phyloP scores from a whole-genome alignment of 1,284 basidiomycete species.

The Acaromyces ingoldii region DNA sequence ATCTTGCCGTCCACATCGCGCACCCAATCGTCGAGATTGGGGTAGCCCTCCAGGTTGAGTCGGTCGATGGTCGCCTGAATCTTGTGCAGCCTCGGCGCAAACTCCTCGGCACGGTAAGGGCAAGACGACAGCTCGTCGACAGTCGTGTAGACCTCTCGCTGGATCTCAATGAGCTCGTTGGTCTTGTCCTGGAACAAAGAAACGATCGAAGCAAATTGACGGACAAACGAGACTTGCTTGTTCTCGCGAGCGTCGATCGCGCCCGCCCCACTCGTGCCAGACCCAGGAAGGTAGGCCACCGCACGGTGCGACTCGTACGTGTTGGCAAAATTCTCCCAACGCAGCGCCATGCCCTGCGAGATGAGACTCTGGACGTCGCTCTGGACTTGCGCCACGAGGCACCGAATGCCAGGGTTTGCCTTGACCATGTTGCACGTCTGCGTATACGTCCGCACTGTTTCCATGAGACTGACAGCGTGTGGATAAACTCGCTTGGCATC shows the following conservation, averaged over 20 bases:
- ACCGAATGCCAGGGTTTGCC: slow-evolving; percentile 79
- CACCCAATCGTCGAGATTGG: slow-evolving; percentile 96
- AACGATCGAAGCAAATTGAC: slow-evolving; percentile 87
- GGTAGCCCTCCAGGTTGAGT: slow-evolving; percentile 90
- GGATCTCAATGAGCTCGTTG: slow-evolving; percentile 83
- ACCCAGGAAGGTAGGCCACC: slow-evolving; percentile 46
- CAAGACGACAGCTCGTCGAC: slow-evolving; percentile 85
- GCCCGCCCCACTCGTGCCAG: slow-evolving; percentile 19
- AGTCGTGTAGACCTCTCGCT: slow-evolving; percentile 74
- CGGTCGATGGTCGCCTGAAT: slow-evolving; percentile 89
- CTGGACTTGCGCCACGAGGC: slow-evolving; percentile 57
- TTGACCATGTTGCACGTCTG: slow-evolving; percentile 84
- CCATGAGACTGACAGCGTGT: slow-evolving; percentile 89
- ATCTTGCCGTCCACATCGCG: slow-evolving; percentile 79
- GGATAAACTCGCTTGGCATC: slow-evolving; percentile 97
- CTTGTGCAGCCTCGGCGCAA: slow-evolving; percentile 69
- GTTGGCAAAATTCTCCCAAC: slow-evolving; percentile 81
- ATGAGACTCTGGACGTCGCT: slow-evolving; percentile 35
- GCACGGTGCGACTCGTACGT: slow-evolving; percentile 58
- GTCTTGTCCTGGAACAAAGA: slow-evolving; percentile 78
- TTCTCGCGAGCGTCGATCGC: slow-evolving; percentile 60
- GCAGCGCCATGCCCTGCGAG: slow-evolving; percentile 65
- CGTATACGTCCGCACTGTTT: slow-evolving; percentile 91
- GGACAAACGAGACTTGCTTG: slow-evolving; percentile 86
- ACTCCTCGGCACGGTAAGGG: slow-evolving; percentile 74